Percentiles rank a stretch among this genome's conserved stretches.
These are phyloP conservation scores for Epichloe glyceriae DNA, from an alignment of 2,329 filamentous ascomycete genomes.

Conservation along the genomic window DNA sequence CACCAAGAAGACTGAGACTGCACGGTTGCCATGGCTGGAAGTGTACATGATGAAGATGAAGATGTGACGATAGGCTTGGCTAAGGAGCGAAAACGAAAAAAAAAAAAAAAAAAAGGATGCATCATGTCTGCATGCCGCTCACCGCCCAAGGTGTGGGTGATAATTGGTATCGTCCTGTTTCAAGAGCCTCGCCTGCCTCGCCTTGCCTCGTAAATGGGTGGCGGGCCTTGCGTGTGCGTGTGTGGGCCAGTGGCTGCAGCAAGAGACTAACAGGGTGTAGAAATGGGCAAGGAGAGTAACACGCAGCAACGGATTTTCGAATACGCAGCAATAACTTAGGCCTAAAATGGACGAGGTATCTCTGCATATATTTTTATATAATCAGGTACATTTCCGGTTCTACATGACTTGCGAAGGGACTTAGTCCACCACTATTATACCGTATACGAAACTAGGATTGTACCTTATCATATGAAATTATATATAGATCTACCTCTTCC, in stretches of 20 bases:
- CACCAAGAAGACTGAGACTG: not conserved
- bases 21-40: too few relatives aligned
- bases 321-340: too few relatives aligned
- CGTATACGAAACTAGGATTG: too few relatives aligned
- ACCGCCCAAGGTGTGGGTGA: not conserved
- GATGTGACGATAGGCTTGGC: not conserved
- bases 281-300: conserved; percentile 48
- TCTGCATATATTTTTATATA: too few relatives aligned
- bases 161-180: not conserved
- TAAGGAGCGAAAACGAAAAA: not conserved
- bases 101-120: not conserved
- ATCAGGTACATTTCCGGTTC: too few relatives aligned
- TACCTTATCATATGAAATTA: too few relatives aligned
- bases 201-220: not conserved
- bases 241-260: not conserved
- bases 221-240: not conserved
- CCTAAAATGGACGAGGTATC: too few relatives aligned
- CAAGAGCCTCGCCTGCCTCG: not conserved
- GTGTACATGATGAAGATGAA: too few relatives aligned
- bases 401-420: too few relatives aligned
- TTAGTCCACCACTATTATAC: too few relatives aligned
- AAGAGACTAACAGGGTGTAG: conserved; percentile 34
- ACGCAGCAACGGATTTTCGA: conserved; percentile 21
- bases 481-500: too few relatives aligned
- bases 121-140: too few relatives aligned